These are phyloP conservation scores for Urtica urens DNA, from an alignment of 306 rosid species.

Conservation along the genomic window DNA sequence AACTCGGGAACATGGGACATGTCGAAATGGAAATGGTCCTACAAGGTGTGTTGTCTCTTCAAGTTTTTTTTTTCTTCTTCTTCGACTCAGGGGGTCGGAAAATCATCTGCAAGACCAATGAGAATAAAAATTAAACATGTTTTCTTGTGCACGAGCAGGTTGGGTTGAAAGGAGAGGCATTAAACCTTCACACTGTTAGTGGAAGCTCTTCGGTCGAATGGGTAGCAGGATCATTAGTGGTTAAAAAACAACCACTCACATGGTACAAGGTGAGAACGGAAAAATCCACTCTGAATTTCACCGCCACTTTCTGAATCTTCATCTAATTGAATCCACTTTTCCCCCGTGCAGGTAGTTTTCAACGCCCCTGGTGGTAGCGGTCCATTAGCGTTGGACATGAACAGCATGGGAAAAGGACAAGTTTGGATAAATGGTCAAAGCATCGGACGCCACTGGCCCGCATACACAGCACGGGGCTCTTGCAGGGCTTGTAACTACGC, in stretches of 20 bases:
- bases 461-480: conserved; percentile 42
- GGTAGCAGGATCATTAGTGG: conserved; percentile 52
- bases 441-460: conserved; percentile 95
- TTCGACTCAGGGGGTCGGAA: not conserved
- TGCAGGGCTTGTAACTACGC: conserved; percentile 67
- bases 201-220: conserved; percentile 81
- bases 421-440: conserved; percentile 83
- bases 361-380: conserved; percentile 58
- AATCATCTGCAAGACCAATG: not conserved
- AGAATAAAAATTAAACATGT: conserved; percentile 2
- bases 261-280: conserved; percentile 83
- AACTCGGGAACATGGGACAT: conserved; percentile 83
- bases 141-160: conserved; percentile 36
- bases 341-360: conserved; percentile 48
- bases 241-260: conserved; percentile 59
- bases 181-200: conserved; percentile 52
- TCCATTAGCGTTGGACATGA: conserved; percentile 87
- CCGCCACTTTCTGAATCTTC: conserved; percentile 1
- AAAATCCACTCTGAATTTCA: conserved; percentile 3
- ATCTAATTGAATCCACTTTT: not conserved
- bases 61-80: not conserved
- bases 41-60: conserved; percentile 51
- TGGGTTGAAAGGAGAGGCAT: conserved; percentile 77
- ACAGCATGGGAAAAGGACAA: conserved; percentile 91
- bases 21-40: conserved; percentile 75